Base-by-base conservation (phyloP, 257 asterid genomes). In the Mitragyna speciosa region DNA sequence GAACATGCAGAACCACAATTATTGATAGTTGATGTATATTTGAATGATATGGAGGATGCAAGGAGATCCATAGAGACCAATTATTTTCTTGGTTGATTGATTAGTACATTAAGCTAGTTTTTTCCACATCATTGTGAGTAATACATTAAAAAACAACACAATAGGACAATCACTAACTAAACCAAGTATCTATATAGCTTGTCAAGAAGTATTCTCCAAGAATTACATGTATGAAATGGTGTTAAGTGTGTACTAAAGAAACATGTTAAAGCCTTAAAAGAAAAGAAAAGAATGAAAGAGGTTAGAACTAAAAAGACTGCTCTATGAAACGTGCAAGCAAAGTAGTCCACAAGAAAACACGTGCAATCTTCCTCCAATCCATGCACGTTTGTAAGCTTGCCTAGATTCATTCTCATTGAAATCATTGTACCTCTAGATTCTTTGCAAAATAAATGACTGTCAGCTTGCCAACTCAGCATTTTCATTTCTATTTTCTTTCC, bases 391-490 rank as follows among this genome's bases (percentile, higher is more conserved):
- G 9, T 43, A 54, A n/a, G 72, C 36, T 58, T 47, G 70, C 65
- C 82, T n/a, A 82, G 78, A 85, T 86, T 88, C 90, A 81, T 52
- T 58, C 68, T 65, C 85, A 24, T 10, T 63, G 68, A 2, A 39
- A 4, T 33, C 80, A 20, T 49, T 59, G 31, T 45, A 61, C 74
- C 65, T 54, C 69, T 10, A 77, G 74, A 91, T 91, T 93, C 93
- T 86, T 84, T 77, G 7, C 59, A 73, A 36, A 87, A 88, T 85
- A 75, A 88, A 41, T 88, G 97, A 95, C 78, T 72, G 48, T 73
- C 87, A 36, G 26, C 58, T 78, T 77, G 88, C 96, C 97, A 93
- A 75, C 89, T 90, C 96, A 90, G 33, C 86, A 82, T 76, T 86
- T 76, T 30, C 79, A 49, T 45, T 45, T 45, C 6, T 45, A 47